Percentiles rank a stretch among this genome's conserved stretches.
phyloP scores from a whole-genome alignment of 139 green algal genomes.

The Coelastrella sp. region DNA sequence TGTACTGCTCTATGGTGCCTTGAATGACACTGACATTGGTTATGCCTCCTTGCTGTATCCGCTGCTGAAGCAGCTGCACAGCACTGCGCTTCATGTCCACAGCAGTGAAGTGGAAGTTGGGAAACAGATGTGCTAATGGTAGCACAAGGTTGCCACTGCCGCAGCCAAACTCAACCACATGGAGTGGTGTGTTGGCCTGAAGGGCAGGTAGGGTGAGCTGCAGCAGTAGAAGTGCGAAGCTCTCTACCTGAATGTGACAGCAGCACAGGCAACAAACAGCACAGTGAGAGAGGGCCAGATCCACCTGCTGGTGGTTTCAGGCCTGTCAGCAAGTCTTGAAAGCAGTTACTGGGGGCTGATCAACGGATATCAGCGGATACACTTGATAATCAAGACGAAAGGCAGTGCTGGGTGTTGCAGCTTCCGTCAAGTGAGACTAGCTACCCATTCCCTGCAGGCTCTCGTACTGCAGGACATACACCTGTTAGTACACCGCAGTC shows the following conservation, averaged over 20 bases:
- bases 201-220: conserved; percentile 53
- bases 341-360: too few species aligned
- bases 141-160: conserved; percentile 79
- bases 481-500: too few species aligned
- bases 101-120: conserved; percentile 61
- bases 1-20: conserved; percentile 67
- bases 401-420: too few species aligned
- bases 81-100: conserved; percentile 81
- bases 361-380: too few species aligned
- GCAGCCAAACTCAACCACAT: conserved; percentile 82
- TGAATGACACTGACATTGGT: conserved; percentile 55
- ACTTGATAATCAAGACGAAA: too few species aligned
- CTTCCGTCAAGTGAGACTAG: too few species aligned
- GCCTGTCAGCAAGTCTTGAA: too few species aligned
- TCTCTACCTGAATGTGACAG: conserved; percentile 70
- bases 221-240: conserved; percentile 65
- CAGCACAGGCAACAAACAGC: too few species aligned
- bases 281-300: too few species aligned
- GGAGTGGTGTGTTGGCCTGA: not conserved
- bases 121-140: conserved; percentile 75
- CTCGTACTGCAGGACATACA: too few species aligned
- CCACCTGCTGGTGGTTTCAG: too few species aligned
- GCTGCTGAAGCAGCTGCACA: conserved; percentile 62
- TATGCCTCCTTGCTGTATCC: conserved; percentile 59
- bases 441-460: too few species aligned